Evolutionary conservation across 371 early-diverging fungal species (phyloP), one percentile per base, ranked within the genome.

Genomic region (Rhizopus stolonifer): DNA sequence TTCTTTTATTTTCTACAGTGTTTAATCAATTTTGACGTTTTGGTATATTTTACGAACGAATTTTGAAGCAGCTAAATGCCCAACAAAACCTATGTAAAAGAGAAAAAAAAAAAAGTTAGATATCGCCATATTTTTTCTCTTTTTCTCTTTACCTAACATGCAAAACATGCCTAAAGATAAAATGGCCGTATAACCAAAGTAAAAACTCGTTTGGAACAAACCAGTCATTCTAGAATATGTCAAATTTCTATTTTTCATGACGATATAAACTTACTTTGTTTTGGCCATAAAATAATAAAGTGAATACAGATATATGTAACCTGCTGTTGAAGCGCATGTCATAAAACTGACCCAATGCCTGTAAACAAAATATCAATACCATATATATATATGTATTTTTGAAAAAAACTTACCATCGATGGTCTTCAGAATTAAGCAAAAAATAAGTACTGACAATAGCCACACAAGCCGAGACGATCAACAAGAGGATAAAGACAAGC

Each of bases 321-420:
- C 78, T 0, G 88, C 80, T 17, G 89, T 85, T 1, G 89, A 88
- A 7, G 88, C 93, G 54, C 89, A 83, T 11, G 90, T 81, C 60
- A 85, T 72, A 65, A 93, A 86, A 26, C 87, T 81, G 48, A 83
- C 78, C 93, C 93, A 93, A 50, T 90, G 90, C 89, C 81, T 81
- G 53, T 25, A 13, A 21, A 29, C 5, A 42, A 25, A 38, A 36
- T 4, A 15, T 15, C 29, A 3, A 32, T 29, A 29, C 19, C 10
- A 6, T 5, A 23, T n/a, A n/a, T n/a, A n/a, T n/a, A n/a, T n/a
- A n/a, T n/a, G n/a, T n/a, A n/a, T n/a, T n/a, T n/a, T n/a, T n/a
- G n/a, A n/a, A n/a, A 10, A 43, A 15, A 25, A n/a, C 61, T 59
- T 72, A 78, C 87, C 93, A 93, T 39, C 90, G 76, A 65, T 92